Evolutionary conservation across 2,329 filamentous ascomycete species (phyloP), one percentile per base, ranked within the genome.

Genomic region (Botryosphaeria agaves): DNA sequence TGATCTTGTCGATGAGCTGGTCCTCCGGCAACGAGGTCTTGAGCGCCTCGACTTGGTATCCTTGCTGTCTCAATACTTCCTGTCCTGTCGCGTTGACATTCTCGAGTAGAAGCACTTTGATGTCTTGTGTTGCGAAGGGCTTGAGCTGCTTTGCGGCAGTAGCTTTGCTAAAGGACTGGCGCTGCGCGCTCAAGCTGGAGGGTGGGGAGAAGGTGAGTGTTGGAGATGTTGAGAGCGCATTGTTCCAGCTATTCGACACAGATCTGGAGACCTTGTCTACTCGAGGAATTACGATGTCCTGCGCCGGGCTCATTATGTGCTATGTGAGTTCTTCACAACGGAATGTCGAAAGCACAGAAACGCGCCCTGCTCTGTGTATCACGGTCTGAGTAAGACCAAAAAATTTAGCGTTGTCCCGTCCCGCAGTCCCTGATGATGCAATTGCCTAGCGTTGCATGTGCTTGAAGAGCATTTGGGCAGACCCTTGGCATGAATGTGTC

Each of bases 1-100:
- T 71, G 49, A 98, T 98, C 68, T 93, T 98, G 61, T 92, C 77
- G 51, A 98, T 92, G 45, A 98, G 70, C 59, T 95, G 69, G 43
- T 89, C 83, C 52, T 98, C 89, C 0, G 83, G 76, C 33, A 98
- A 61, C 19, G 85, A 93, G 39, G 72, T 76, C 64, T 94, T 98
- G 40, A 87, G 60, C 29, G 74, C 71, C 58, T 98, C 89, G 19
- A 98, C 89, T 57, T 98, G 89, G 55, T 98, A 98, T 35, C 89
- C 89, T 57, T 98, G 85, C 33, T 62, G 65, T 34, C 60, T 71
- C 34, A 98, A 64, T 34, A 94, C 85, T 28, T 91, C 75, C 45
- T 74, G 71, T 9, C 89, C 89, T 15, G 83, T 82, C 56, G 82
- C 64, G 53, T 98, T 98, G 48, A 98, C 81, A 57, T 95, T 98